phyloP scores from a whole-genome alignment of 768 basidiomycete species.

The Hortiboletus campestris region DNA sequence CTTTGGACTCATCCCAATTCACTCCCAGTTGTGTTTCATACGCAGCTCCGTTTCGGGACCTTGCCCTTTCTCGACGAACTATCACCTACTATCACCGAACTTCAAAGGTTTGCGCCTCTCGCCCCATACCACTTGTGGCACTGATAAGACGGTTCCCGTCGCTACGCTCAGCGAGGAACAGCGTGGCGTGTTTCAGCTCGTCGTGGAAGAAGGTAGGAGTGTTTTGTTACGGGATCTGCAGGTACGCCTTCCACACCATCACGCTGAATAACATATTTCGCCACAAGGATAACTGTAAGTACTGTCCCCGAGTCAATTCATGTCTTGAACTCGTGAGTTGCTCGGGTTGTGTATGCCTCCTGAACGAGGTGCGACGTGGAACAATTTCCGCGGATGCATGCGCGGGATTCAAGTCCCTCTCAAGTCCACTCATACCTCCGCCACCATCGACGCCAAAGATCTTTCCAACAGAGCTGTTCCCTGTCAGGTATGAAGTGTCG shows the following conservation, averaged over 20 bases:
- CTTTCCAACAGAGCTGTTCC: conserved; percentile 56
- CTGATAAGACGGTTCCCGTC: conserved; percentile 24
- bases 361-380: conserved; percentile 77
- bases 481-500: conserved; percentile 68
- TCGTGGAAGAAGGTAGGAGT: conserved; percentile 54
- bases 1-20: no score
- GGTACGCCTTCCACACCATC: conserved; percentile 47
- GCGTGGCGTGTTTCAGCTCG: conserved; percentile 46
- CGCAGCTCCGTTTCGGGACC: no score
- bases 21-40: no score
- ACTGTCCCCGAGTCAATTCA: neutral
- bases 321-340: neutral
- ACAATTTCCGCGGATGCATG: conserved; percentile 46
- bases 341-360: conserved; percentile 63
- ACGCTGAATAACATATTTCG: conserved; percentile 68
- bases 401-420: conserved; percentile 46
- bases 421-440: conserved; percentile 26
- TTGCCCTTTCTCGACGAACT: no score
- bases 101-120: conserved; percentile 11
- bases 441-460: conserved; percentile 31
- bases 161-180: conserved; percentile 57
- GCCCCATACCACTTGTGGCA: conserved; percentile 30
- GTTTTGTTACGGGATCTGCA: conserved; percentile 71
- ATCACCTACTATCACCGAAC: no score
- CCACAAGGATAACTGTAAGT: conserved; percentile 67